Base-by-base conservation (phyloP, 2,329 filamentous ascomycete species). In the Venturia carpophila region DNA sequence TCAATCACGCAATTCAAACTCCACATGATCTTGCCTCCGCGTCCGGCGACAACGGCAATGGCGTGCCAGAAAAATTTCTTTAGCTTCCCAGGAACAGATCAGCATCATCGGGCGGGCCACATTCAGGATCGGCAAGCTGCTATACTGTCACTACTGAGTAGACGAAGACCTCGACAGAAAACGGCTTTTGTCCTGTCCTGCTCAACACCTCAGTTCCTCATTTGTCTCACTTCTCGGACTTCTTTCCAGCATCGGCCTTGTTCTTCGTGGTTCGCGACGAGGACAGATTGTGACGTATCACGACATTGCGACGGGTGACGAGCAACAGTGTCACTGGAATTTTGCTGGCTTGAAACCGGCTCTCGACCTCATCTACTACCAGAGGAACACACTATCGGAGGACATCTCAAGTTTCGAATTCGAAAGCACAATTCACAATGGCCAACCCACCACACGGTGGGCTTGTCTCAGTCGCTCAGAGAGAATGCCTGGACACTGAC, bases 401-500 rank as follows among this genome's bases (percentile, higher is more conserved):
- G 9, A 4, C 5, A n/a, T 27, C 30, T 58, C 15, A 19, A 37
- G 17, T 9, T n/a, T 37, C 15, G 17, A 37, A 10, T n/a, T 34
- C 19, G 5, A 37, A 37, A 58, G 27, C 52, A 39, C 15, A 37
- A 17, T n/a, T 66, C 43, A 69, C 68, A 63, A 81, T 82, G 80
- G 80, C 80, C 66, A 82, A 82, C 71, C 73, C 79, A 73, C 80
- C 80, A 68, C 80, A 82, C 71, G 79, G 79, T 80, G 72, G 66
- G 75, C 67, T 13, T 13, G 52, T 56, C 43, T 24, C n/a, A 4
- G 17, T 47, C 45, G 55, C n/a, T 56, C 58, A 34, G 49, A 7
- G 61, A 27, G 30, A 30, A 37, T 19, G 61, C 42, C 34, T 34
- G 41, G 34, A 47, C 13, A 27, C 42, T 63, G n/a, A 52, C 41